Percentiles rank a stretch among this genome's conserved stretches.
Conservation (phyloP, 768 basidiomycete genomes). For the Pholiota molesta region DNA sequence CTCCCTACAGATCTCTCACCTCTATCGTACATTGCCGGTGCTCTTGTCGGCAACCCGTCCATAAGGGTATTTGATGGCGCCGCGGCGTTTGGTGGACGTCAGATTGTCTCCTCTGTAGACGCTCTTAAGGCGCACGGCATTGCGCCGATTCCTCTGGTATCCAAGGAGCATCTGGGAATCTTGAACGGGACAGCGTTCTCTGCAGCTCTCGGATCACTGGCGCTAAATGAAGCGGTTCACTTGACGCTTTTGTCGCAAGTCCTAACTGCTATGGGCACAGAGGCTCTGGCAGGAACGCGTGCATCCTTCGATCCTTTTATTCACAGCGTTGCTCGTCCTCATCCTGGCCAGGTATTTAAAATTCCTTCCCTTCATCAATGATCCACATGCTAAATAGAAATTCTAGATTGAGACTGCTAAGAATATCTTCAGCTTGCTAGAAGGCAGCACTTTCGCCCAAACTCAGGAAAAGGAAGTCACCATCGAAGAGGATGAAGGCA, state of each 20-base stretch:
- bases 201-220: slow-evolving; percentile 75
- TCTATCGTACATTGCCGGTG: slow-evolving; percentile 82
- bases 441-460: slow-evolving; percentile 69
- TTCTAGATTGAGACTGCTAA: slow-evolving; percentile 68
- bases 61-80: slow-evolving; percentile 71
- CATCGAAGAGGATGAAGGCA: slow-evolving; percentile 72
- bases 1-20: slow-evolving; percentile 63
- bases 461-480: slow-evolving; percentile 71
- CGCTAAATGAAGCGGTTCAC: slow-evolving; percentile 71
- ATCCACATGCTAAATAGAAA: slow-evolving; percentile 1
- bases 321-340: slow-evolving; percentile 72
- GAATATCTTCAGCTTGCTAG: slow-evolving; percentile 68
- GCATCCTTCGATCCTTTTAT: slow-evolving; percentile 82
- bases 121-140: slow-evolving; percentile 66
- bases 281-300: slow-evolving; percentile 76
- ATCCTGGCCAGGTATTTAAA: slow-evolving; percentile 67
- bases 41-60: slow-evolving; percentile 78
- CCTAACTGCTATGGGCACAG: slow-evolving; percentile 82
- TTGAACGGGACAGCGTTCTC: slow-evolving; percentile 88
- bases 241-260: slow-evolving; percentile 69
- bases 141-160: slow-evolving; percentile 64
- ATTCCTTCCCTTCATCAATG: slow-evolving; percentile 1
- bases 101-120: slow-evolving; percentile 54
- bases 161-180: slow-evolving; percentile 81
- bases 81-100: slow-evolving; percentile 46